Evolutionary conservation across 148 eudicot genomes (phyloP).

Genomic region (Rhododendron griersonianum): DNA sequence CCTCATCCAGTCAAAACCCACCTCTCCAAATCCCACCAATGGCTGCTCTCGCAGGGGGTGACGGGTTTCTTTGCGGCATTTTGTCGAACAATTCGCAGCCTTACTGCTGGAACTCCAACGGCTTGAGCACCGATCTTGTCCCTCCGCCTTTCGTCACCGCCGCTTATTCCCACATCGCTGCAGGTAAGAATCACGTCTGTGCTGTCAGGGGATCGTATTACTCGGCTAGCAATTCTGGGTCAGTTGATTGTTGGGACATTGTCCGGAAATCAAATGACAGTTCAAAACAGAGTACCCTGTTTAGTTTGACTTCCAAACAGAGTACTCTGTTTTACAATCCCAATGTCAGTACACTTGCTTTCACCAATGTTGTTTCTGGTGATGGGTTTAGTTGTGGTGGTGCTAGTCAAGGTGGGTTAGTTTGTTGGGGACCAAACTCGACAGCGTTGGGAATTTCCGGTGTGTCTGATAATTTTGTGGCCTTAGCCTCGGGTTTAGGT

Average conservation of each 20-base stretch:
- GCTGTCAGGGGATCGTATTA: constrained; percentile 71
- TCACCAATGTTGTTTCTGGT: constrained; percentile 66
- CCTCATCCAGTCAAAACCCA: constrained; percentile 13
- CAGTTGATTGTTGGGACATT: constrained; percentile 89
- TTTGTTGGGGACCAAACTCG: constrained; percentile 88
- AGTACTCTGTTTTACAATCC: constrained; percentile 55
- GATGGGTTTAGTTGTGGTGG: constrained; percentile 81
- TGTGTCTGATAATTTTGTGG: constrained; percentile 26
- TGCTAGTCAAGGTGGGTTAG: constrained; percentile 40
- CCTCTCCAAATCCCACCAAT: constrained; percentile 41
- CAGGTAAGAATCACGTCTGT: constrained; percentile 80
- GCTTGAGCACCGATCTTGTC: constrained; percentile 49
- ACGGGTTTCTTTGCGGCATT: constrained; percentile 75
- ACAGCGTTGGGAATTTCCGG: constrained; percentile 32
- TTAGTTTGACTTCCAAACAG: constrained; percentile 44
- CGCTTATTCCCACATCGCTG: constrained; percentile 60
- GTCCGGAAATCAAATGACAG: constrained; percentile 19
- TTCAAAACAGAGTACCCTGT: constrained; percentile 54
- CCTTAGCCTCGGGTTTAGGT: constrained; percentile 46
- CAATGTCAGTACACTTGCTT: constrained; percentile 22
- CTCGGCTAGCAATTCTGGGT: constrained; percentile 35
- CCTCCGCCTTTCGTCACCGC: constrained; percentile 34
- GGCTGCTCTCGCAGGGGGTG: constrained; percentile 74
- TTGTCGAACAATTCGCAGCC: constrained; percentile 62
- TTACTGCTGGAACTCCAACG: constrained; percentile 60